phyloP scores from a whole-genome alignment of 2,329 filamentous ascomycete genomes.

The Cryphonectria radicalis region DNA sequence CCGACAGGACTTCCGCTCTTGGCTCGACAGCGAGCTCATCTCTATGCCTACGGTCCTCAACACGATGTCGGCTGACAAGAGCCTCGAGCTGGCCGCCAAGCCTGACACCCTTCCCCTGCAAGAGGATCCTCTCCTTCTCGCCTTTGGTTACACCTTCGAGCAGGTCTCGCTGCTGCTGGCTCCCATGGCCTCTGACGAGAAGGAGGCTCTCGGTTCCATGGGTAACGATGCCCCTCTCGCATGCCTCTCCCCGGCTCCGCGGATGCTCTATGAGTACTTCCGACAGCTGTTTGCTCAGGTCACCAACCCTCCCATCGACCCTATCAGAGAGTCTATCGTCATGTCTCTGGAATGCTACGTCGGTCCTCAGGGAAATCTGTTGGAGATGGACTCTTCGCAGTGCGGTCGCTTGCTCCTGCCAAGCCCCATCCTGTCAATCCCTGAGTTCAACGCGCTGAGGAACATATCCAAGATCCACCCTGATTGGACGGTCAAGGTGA shows the following conservation, averaged over 20 bases:
- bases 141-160: constrained; percentile 94
- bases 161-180: constrained; percentile 90
- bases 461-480: constrained; percentile 74
- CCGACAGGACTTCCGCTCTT: constrained; percentile 84
- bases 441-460: constrained; percentile 86
- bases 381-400: constrained; percentile 91
- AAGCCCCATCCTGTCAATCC: constrained; percentile 85
- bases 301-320: constrained; percentile 96
- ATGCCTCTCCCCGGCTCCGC: constrained; percentile 86
- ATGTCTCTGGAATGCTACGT: constrained; percentile 98
- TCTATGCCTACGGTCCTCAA: constrained; percentile 77
- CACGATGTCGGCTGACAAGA: constrained; percentile 59
- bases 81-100: constrained; percentile 66
- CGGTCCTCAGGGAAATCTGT: constrained; percentile 90
- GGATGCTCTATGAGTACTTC: constrained; percentile 95
- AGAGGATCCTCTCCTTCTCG: constrained; percentile 80
- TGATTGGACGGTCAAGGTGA: constrained; percentile 85
- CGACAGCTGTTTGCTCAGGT: constrained; percentile 96
- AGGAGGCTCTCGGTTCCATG: constrained; percentile 97
- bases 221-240: constrained; percentile 94
- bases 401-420: constrained; percentile 84
- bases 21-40: constrained; percentile 85
- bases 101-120: constrained; percentile 75
- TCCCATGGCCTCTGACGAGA: constrained; percentile 96
- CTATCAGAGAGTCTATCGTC: constrained; percentile 94